A percentile compares a stretch with the other conserved stretches of the same genome.
Evolutionary conservation across 345 rosid genomes (phyloP).

Genomic region (Zanthoxylum bungeanum): DNA sequence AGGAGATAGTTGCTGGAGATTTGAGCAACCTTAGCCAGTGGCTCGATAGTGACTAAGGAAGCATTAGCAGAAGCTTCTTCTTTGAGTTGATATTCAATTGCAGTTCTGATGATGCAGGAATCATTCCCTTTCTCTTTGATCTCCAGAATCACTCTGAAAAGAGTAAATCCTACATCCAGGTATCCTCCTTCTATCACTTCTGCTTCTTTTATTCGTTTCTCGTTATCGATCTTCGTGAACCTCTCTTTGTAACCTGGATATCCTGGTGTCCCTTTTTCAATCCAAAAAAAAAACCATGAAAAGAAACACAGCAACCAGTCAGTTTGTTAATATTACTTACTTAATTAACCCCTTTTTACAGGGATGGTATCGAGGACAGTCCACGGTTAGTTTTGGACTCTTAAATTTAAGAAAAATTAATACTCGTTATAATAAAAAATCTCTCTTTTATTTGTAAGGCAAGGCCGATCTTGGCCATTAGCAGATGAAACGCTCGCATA

Average conservation of each 20-base stretch:
- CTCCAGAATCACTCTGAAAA: slow-evolving; percentile 10
- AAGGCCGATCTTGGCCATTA: no score
- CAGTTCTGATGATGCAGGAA: slow-evolving; percentile 13
- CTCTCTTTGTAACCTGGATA: slow-evolving; percentile 16
- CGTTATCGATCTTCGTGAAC: slow-evolving; percentile 16
- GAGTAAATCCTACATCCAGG: slow-evolving; percentile 15
- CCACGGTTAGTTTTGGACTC: no score
- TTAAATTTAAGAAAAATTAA: no score
- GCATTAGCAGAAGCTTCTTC: slow-evolving; percentile 19
- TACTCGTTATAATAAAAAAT: no score
- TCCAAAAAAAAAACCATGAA: neutral
- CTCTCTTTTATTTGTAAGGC: no score
- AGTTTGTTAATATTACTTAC: no score
- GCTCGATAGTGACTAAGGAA: slow-evolving; percentile 1
- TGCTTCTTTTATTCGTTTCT: slow-evolving; percentile 17
- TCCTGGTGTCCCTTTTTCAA: neutral
- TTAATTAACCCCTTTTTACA: no score
- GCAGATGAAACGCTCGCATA: no score
- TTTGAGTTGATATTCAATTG: slow-evolving; percentile 12
- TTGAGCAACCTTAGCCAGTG: neutral
- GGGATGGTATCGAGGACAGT: no score
- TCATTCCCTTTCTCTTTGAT: slow-evolving; percentile 13
- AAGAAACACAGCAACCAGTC: no score
- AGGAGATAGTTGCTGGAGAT: slow-evolving; percentile 12
- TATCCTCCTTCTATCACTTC: slow-evolving; percentile 21